phyloP scores from a whole-genome alignment of 192 early-diverging fungal genomes.

The Fimicolochytrium jonesii region DNA sequence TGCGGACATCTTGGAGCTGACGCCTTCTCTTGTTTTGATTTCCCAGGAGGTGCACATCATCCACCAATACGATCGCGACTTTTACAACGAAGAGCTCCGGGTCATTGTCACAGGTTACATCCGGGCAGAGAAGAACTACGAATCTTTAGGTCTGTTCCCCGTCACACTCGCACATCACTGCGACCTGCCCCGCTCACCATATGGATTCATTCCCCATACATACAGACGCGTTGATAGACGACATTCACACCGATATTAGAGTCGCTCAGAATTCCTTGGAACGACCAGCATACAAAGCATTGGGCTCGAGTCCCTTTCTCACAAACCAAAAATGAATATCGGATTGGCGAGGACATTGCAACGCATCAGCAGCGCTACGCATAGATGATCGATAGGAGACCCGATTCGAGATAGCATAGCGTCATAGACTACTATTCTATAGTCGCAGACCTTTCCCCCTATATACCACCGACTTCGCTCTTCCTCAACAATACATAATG shows the following conservation, averaged over 20 bases:
- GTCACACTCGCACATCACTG: not conserved
- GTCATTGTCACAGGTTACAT: conserved; percentile 87
- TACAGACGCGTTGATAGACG: conserved; percentile 81
- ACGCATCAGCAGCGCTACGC: too few species aligned
- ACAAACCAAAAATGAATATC: too few species aligned
- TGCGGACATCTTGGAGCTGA: too few species aligned
- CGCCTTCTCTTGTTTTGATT: not conserved
- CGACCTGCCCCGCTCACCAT: not conserved
- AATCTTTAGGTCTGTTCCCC: conserved; percentile 58
- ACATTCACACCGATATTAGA: conserved; percentile 86
- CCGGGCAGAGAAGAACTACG: conserved; percentile 85
- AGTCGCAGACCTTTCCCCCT: too few species aligned
- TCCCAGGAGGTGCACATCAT: conserved; percentile 91
- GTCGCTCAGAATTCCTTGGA: conserved; percentile 67
- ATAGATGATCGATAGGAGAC: too few species aligned
- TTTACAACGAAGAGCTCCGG: conserved; percentile 81
- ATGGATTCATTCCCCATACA: not conserved
- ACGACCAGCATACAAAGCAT: conserved; percentile 52
- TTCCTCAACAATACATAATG: too few species aligned
- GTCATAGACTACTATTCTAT: too few species aligned
- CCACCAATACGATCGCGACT: conserved; percentile 80
- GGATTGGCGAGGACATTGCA: too few species aligned
- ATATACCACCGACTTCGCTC: too few species aligned
- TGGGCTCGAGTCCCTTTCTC: conserved; percentile 22
- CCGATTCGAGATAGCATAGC: too few species aligned